Evolutionary conservation across 805 yeast species (phyloP).

Genomic region (Lachancea thermotolerans): DNA sequence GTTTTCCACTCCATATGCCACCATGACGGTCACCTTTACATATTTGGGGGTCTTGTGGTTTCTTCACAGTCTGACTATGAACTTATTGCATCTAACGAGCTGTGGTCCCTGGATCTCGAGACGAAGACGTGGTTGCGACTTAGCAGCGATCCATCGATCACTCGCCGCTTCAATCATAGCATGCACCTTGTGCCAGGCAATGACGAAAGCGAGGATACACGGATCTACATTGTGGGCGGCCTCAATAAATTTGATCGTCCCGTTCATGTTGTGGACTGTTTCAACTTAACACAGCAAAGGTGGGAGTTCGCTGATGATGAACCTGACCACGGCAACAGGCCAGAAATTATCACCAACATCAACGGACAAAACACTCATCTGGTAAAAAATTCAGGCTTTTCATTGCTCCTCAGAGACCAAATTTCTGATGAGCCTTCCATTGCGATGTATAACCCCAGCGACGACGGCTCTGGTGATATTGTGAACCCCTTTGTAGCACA

Average conservation of each 20-base stretch:
- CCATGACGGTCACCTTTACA: slow-evolving; percentile 43
- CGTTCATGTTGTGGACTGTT: slow-evolving; percentile 26
- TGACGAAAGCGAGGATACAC: slow-evolving; percentile 28
- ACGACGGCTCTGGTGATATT: slow-evolving; percentile 9
- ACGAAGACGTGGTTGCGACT: slow-evolving; percentile 49
- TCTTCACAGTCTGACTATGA: slow-evolving; percentile 33
- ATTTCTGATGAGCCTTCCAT: slow-evolving; percentile 26
- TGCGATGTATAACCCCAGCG: slow-evolving; percentile 19
- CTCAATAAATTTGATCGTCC: slow-evolving; percentile 29
- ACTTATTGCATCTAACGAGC: slow-evolving; percentile 48
- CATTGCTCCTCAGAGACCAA: slow-evolving; percentile 24
- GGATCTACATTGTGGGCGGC: slow-evolving; percentile 30
- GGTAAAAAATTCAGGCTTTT: slow-evolving; percentile 18
- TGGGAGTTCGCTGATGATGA: slow-evolving; percentile 25
- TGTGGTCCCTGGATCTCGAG: slow-evolving; percentile 59
- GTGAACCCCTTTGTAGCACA: slow-evolving; percentile 30
- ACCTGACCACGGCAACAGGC: slow-evolving; percentile 8
- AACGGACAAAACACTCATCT: slow-evolving; percentile 16
- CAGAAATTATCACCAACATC: slow-evolving; percentile 16
- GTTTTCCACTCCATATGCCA: slow-evolving; percentile 54
- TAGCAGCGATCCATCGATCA: slow-evolving; percentile 33
- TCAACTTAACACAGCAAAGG: slow-evolving; percentile 22
- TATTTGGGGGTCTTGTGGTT: slow-evolving; percentile 59
- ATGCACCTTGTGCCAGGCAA: slow-evolving; percentile 33
- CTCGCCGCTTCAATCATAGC: slow-evolving; percentile 47